Base-by-base conservation (phyloP, 495 filamentous ascomycete genomes). In the Letharia columbiana region DNA sequence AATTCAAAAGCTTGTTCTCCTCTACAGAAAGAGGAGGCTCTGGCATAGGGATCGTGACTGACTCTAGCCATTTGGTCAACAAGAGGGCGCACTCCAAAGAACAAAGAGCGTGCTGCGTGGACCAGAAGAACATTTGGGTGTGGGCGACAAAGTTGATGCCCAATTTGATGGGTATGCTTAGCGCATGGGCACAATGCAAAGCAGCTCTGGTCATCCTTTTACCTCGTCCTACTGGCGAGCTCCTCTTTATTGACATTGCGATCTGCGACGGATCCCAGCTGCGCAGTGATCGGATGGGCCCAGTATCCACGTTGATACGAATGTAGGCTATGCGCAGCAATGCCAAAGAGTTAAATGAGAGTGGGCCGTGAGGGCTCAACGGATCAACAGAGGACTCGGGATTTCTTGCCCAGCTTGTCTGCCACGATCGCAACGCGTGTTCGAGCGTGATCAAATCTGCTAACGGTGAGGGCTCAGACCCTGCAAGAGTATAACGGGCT, bases 101-200 rank as follows among this genome's bases (percentile, higher is more conserved):
- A 41, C 59, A 61, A 12, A 61, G 59, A 37, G 59, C 40, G 40
- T 61, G 59, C 39, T 61, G 59, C 3, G 42, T 61, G 3, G 40
- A 45, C 15, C 59, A 41, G 37, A 61, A 41, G 15, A 60, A 60
- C 33, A 60, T 35, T 23, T 60, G 57, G 40, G 18, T 60, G 9
- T 40, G 57, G 35, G 57, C 57, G 12, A 60, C 57, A 35, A 60
- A 60, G 20, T 40, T 39, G 33, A 60, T 40, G 35, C 57, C 57
- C 57, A 60, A 23, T 23, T 60, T 60, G 57, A 60, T 60, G 23
- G 57, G 57, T 37, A 60, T 60, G 15, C 57, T 60, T 23, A 60
- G 57, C 35, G 57, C 57, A 60, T 60, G 57, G 10, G 57, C 57
- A 18, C 33, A 35, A 28, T 60, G 57, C 33, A 60, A 40, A 60